phyloP scores from a whole-genome alignment of 2,329 filamentous ascomycete genomes.

The Pseudonectria buxi region DNA sequence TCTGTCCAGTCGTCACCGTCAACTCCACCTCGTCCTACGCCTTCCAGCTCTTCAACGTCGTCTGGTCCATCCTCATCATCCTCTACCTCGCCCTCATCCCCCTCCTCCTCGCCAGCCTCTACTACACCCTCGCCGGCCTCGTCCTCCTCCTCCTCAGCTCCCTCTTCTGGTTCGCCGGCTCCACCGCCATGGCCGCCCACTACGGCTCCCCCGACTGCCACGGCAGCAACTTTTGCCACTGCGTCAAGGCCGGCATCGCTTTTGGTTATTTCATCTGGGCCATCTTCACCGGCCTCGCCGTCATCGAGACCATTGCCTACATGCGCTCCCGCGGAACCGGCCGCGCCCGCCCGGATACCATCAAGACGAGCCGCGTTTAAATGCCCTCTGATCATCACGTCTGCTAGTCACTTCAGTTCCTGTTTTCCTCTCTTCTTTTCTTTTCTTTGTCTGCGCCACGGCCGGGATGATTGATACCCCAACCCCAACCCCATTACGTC shows the following conservation, averaged over 20 bases:
- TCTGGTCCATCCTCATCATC: slow-evolving; percentile 70
- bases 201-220: slow-evolving; percentile 51
- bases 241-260: slow-evolving; percentile 56
- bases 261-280: slow-evolving; percentile 61
- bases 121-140: slow-evolving; percentile 60
- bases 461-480: slow-evolving; percentile 15
- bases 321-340: slow-evolving; percentile 33
- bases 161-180: slow-evolving; percentile 86
- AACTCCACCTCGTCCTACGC: slow-evolving; percentile 52
- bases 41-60: slow-evolving; percentile 72
- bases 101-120: slow-evolving; percentile 50
- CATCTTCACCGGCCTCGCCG: slow-evolving; percentile 40
- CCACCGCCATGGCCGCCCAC: slow-evolving; percentile 66
- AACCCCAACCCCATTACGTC: slow-evolving; percentile 7
- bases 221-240: slow-evolving; percentile 47
- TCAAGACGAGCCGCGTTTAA: slow-evolving; percentile 17
- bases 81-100: slow-evolving; percentile 65
- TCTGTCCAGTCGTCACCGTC: slow-evolving; percentile 25
- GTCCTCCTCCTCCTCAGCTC: slow-evolving; percentile 65
- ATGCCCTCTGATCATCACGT: too few species aligned
- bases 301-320: slow-evolving; percentile 39
- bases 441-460: slow-evolving; percentile 12
- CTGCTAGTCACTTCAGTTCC: too few species aligned
- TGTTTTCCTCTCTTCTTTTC: slow-evolving; percentile 2
- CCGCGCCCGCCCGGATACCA: slow-evolving; percentile 22